Evolutionary conservation across 192 early-diverging fungal species (phyloP), one percentile per base, ranked within the genome.

Genomic region (Coemansia sp.): DNA sequence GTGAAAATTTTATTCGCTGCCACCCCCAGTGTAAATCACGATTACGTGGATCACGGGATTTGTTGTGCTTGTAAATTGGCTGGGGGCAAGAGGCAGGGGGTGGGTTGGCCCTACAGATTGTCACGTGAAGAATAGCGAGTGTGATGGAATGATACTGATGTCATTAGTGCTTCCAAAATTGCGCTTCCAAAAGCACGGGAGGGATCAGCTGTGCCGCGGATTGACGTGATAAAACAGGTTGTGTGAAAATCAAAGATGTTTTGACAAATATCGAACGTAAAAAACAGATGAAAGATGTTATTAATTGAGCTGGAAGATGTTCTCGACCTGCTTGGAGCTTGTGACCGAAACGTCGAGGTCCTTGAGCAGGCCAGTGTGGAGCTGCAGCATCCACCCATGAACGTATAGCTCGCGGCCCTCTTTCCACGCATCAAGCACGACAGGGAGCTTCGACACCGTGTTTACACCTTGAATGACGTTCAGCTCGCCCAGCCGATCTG

Each of bases 391-490:
- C 90, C 87, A 90, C 27, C 88, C 90, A 67, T 92, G 90, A 6
- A 92, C 75, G 48, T 85, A 82, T 17, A 97, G 64, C 60, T 85
- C 66, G 64, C 85, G 89, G 45, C 89, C 91, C 19, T 80, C 67
- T 37, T 70, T 68, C 93, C 93, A 95, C 0, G 94, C 94, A 57
- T 90, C 87, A 54, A 91, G 91, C 47, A 97, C 88, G 50, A 92
- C 88, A 11, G 86, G 85, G 16, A 90, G 91, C 52, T 88, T 76
- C 38, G 82, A 80, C 6, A 96, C 86, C 57, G 89, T 92, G 47
- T 82, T 57, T 17, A 89, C 92, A 53, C 85, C 85, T 62, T 87
- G 75, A 47, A 88, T 77, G 11, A 91, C 91, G 68, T 98, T 96
- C 14, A 95, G 67, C 73, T 92, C 88, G 8, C 86, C 84, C 57